Evolutionary conservation across 2,329 filamentous ascomycete species (phyloP).

Genomic region (Diaporthe citri): DNA sequence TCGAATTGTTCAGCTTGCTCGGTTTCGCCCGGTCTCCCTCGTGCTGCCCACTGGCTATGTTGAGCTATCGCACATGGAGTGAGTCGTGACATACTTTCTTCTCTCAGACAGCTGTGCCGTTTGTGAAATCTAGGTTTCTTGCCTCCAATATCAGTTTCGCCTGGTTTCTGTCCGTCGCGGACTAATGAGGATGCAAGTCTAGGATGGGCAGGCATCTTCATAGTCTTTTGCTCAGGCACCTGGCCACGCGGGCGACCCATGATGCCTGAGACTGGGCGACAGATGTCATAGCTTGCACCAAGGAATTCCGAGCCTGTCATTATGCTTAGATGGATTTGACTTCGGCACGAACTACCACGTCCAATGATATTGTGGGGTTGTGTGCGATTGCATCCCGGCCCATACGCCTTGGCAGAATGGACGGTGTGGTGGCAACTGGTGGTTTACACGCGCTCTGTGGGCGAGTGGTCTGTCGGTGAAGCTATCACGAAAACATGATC

Average conservation of each 20-base stretch:
- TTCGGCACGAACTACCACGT: constrained; percentile 24
- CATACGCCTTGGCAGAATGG: constrained; percentile 18
- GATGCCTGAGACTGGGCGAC: not conserved
- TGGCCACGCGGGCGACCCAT: not conserved
- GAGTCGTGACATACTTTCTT: not conserved
- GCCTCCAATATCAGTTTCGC: not conserved
- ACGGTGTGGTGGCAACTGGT: not conserved
- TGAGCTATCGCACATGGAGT: not conserved
- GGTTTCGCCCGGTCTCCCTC: constrained; percentile 27
- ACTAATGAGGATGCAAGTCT: not conserved
- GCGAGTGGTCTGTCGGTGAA: not conserved
- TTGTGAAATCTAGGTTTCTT: not conserved
- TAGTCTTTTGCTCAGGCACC: not conserved
- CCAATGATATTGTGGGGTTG: not conserved
- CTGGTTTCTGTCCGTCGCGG: not conserved
- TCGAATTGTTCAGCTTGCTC: constrained; percentile 11
- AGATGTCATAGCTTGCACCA: constrained; percentile 4
- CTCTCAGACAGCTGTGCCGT: no score
- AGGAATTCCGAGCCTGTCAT: constrained; percentile 25
- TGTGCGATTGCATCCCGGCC: not conserved
- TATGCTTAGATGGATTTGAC: constrained; percentile 26
- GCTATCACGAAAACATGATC: constrained; percentile 21
- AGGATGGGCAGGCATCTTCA: not conserved
- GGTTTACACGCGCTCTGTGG: not conserved
- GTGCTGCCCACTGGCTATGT: not conserved